phyloP scores from a whole-genome alignment of 495 filamentous ascomycete genomes.

The Aspergillus sclerotioniger region DNA sequence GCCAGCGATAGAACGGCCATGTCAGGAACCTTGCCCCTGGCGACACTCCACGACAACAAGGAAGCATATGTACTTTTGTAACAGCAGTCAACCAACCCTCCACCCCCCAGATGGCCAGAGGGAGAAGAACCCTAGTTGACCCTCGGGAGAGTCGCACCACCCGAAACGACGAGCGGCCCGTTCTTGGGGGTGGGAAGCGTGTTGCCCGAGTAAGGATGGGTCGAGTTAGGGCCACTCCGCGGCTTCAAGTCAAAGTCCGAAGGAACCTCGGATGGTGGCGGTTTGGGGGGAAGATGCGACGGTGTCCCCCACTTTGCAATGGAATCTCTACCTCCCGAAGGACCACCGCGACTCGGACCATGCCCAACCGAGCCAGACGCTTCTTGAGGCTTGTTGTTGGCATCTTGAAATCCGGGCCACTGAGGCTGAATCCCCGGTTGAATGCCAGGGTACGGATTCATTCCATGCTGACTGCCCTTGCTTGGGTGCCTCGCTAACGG shows the following conservation, averaged over 20 bases:
- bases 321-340: conserved; percentile 33
- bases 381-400: conserved; percentile 25
- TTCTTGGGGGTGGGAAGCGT: conserved; percentile 25
- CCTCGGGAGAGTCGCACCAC: conserved; percentile 29
- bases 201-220: conserved; percentile 27
- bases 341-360: conserved; percentile 21
- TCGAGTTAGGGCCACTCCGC: conserved; percentile 22
- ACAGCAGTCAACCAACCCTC: not conserved
- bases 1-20: not conserved
- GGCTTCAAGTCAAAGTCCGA: conserved; percentile 44
- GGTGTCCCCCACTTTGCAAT: conserved; percentile 57
- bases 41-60: not conserved
- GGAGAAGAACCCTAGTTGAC: conserved; percentile 20
- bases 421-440: conserved; percentile 26
- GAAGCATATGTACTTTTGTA: conserved; percentile 2
- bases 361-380: conserved; percentile 11
- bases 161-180: conserved; percentile 45
- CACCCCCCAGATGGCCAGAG: not conserved
- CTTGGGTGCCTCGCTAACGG: conserved; percentile 30
- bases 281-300: conserved; percentile 53
- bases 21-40: not conserved
- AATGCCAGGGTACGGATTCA: conserved; percentile 31
- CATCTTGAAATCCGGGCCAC: conserved; percentile 39
- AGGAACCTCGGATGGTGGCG: conserved; percentile 51
- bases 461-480: conserved; percentile 30